Evolutionary conservation across 2,329 filamentous ascomycete genomes (phyloP), one percentile per base, ranked within the genome.

Genomic region (Epicoccum sorghinum): DNA sequence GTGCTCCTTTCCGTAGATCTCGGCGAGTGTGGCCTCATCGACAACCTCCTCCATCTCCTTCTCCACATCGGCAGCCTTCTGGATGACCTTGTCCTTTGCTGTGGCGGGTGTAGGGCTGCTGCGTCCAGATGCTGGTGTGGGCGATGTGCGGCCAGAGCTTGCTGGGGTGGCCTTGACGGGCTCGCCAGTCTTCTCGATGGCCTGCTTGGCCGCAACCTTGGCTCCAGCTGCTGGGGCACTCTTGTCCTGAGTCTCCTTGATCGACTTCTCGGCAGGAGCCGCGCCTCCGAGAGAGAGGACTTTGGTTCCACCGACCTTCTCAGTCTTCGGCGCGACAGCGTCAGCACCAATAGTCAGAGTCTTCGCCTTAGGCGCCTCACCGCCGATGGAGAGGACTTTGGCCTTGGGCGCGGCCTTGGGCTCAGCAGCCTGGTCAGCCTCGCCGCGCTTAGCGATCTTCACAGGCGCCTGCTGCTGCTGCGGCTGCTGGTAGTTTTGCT

Each of bases 1-100:
- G 67, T 89, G 86, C 72, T 89, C 92, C 77, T 98, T 97, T 73
- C 95, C 95, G 75, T 95, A 99, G 58, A 99, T 95, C 75, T 98
- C 93, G 75, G 92, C 91, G 57, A 99, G 80, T 0, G 91, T 93
- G 24, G 92, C 81, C 74, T 97, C 81, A 73, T 98, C 86, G 78
- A 95, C 80, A 84, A 92, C 76, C 77, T 89, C 75, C 78, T 84
- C 82, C 73, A 96, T 90, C 70, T 93, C 89, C 77, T 93, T 90
- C 58, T 89, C 84, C 53, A 99, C 89, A 32, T 90, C 87, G 73
- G 96, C 91, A n/a, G 84, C 87, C 59, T 92, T 89, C 59, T 90
- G 87, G 18, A 69, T 71, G 44, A 82, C 83, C 37, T 80, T 83
- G 24, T 59, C 54, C 50, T 91, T 84, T 12, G 90, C 83, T 29